A percentile compares a stretch with the other conserved stretches of the same genome.
phyloP scores from a whole-genome alignment of 2,329 filamentous ascomycete genomes.

The Trichoderma endophyticum region DNA sequence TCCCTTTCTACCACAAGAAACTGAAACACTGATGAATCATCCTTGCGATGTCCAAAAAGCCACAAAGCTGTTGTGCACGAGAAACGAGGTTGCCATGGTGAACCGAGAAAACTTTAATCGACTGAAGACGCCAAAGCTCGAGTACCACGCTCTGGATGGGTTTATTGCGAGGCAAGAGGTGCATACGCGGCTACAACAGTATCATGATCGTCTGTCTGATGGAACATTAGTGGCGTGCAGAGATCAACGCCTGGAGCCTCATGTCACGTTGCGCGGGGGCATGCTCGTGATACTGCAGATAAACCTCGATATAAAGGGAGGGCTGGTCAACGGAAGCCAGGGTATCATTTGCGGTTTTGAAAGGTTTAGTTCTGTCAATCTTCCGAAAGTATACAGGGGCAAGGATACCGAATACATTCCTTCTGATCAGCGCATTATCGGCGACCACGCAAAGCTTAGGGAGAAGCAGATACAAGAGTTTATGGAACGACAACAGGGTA shows the following conservation, averaged over 20 bases:
- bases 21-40: background rate
- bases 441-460: background rate
- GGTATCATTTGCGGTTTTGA: constrained; percentile 27
- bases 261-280: constrained; percentile 17
- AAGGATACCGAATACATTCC: background rate
- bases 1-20: background rate
- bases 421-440: background rate
- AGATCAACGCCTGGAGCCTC: constrained; percentile 21
- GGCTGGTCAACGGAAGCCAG: constrained; percentile 29
- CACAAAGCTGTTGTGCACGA: constrained; percentile 12
- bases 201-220: constrained; percentile 10
- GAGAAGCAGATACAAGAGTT: background rate
- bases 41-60: constrained; percentile 13
- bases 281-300: constrained; percentile 28
- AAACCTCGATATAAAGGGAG: constrained; percentile 22
- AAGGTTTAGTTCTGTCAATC: background rate
- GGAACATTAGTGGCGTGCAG: constrained; percentile 18
- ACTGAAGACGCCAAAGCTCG: background rate
- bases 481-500: background rate
- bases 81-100: background rate
- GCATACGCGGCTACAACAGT: background rate
- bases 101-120: background rate
- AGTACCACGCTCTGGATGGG: constrained; percentile 9
- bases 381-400: background rate
- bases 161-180: background rate